A percentile compares a stretch with the other conserved stretches of the same genome.
These are phyloP conservation scores for Penicillium freii DNA, from an alignment of 2,329 filamentous ascomycete genomes.

Conservation along the genomic window DNA sequence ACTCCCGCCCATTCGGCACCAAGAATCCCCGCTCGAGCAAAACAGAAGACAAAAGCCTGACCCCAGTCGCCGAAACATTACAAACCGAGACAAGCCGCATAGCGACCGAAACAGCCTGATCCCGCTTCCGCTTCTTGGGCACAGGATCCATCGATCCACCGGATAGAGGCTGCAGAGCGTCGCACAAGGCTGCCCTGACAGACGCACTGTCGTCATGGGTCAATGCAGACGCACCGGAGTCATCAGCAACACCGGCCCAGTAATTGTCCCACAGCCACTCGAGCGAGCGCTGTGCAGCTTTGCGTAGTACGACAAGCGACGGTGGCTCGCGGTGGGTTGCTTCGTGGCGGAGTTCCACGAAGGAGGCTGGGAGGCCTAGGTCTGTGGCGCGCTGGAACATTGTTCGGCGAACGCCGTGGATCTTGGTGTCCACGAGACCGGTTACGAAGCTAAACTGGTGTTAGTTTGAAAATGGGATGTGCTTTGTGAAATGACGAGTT, in stretches of 20 bases:
- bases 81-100: slow-evolving; percentile 32
- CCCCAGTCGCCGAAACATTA: slow-evolving; percentile 18
- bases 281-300: slow-evolving; percentile 67
- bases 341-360: slow-evolving; percentile 86
- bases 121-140: slow-evolving; percentile 32
- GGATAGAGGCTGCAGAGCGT: slow-evolving; percentile 20
- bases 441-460: slow-evolving; percentile 42
- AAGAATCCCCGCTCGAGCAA: slow-evolving; percentile 31
- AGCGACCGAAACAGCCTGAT: slow-evolving; percentile 23
- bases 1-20: slow-evolving; percentile 30
- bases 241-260: slow-evolving; percentile 59
- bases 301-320: slow-evolving; percentile 68
- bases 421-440: slow-evolving; percentile 45
- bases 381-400: slow-evolving; percentile 47
- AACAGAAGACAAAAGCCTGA: slow-evolving; percentile 22
- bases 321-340: slow-evolving; percentile 87
- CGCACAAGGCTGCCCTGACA: slow-evolving; percentile 20
- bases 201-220: slow-evolving; percentile 13
- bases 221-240: slow-evolving; percentile 5
- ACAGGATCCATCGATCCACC: slow-evolving; percentile 16
- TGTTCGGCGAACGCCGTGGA: slow-evolving; percentile 41
- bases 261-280: slow-evolving; percentile 88
- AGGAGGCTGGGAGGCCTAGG: slow-evolving; percentile 57
- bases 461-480: slow-evolving; percentile 5
- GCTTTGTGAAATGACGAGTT: not conserved